Base-by-base conservation (phyloP, 2,329 filamentous ascomycete genomes). In the Verticillium tricorpus region DNA sequence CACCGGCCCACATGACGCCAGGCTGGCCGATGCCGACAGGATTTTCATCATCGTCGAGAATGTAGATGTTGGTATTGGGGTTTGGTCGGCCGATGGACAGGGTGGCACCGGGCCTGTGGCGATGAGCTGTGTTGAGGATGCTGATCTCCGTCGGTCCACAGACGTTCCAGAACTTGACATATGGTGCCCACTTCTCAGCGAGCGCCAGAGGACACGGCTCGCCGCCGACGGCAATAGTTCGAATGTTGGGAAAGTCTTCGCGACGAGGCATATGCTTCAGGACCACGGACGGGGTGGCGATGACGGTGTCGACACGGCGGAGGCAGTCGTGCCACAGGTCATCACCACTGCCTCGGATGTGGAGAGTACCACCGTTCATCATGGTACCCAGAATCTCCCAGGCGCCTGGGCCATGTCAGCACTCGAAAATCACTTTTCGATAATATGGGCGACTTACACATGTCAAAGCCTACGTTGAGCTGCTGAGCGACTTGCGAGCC, bases 391-490 rank as follows among this genome's bases (percentile, higher is more conserved):
- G 77, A n/a, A 86, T 82, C 64, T 87, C 84, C 84, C 85, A 87
- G 14, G 84, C 83, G 25, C 82, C 84, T 85, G 61, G 57, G 3
- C 5, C n/a, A 60, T 31, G 58, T 61, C 22, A 58, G 35, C 22
- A 19, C 12, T 17, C 6, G 34, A 31, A 45, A 17, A 28, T 11
- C 14, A 19, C 2, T 5, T 2, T n/a, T 4, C 3, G 12, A 65
- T 58, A 12, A 37, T 32, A 40, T 28, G 19, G 31, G 11, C 9
- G 40, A 73, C 81, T 67, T 75, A 85, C 84, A 82, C 83, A 87
- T 86, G 65, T 87, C 85, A 64, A 87, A 87, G 54, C 81, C 82
- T 55, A 87, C 80, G 63, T 82, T 86, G 50, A 87, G 74, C 7
- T 86, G 74, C 61, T 85, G 83, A 2, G 80, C 82, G 8, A 87